A percentile compares a stretch with the other conserved stretches of the same genome.
These are phyloP conservation scores for Prototheca stagnorum DNA, from an alignment of 163 green algal genomes.

Conservation along the genomic window DNA sequence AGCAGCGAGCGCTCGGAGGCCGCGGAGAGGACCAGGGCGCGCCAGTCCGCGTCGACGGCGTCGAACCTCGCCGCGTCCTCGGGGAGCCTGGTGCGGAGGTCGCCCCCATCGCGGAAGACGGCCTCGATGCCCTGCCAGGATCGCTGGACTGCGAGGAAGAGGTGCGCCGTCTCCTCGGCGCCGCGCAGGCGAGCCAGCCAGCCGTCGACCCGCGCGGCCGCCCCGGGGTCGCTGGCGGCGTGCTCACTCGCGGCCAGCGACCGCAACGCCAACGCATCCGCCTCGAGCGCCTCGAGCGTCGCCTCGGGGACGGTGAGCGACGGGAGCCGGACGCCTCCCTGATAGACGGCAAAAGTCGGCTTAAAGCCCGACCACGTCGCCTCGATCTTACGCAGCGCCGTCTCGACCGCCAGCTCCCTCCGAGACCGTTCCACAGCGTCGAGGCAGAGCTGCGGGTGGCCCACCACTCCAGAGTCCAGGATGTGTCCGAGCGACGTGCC, in stretches of 20 bases:
- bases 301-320: constrained; percentile 48
- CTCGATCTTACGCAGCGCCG: constrained; percentile 74
- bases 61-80: constrained; percentile 79
- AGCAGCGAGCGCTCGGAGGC: constrained; percentile 57
- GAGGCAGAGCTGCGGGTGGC: constrained; percentile 63
- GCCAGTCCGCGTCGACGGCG: constrained; percentile 63
- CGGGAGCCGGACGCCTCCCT: constrained; percentile 34
- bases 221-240: constrained; percentile 67
- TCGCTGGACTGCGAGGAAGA: constrained; percentile 74
- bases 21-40: constrained; percentile 49
- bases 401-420: constrained; percentile 87
- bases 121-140: constrained; percentile 80
- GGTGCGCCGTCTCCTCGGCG: constrained; percentile 57
- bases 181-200: constrained; percentile 74
- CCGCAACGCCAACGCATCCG: constrained; percentile 67
- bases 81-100: constrained; percentile 80
- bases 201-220: constrained; percentile 53
- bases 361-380: constrained; percentile 59
- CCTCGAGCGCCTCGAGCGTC: constrained; percentile 22
- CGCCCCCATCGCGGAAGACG: constrained; percentile 73
- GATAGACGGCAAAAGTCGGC: constrained; percentile 52
- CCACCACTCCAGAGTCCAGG: constrained; percentile 71
- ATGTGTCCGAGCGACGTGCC: constrained; percentile 75
- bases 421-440: constrained; percentile 80
- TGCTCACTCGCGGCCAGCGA: constrained; percentile 74